Percentiles rank a stretch among this genome's conserved stretches.
Evolutionary conservation across 257 asterid genomes (phyloP).

Genomic region (Osmanthus fragrans): DNA sequence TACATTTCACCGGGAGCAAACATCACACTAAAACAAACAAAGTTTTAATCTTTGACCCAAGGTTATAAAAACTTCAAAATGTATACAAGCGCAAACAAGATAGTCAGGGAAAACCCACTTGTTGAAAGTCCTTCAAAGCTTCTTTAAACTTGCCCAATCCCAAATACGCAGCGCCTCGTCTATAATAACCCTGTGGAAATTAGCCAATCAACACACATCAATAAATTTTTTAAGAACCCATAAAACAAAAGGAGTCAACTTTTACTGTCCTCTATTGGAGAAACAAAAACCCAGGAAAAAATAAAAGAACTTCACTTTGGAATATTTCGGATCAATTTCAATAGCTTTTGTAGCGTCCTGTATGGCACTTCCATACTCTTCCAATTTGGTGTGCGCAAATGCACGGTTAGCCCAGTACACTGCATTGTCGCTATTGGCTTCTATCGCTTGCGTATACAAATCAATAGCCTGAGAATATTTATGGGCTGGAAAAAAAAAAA

Average conservation of each 20-base stretch:
- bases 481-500: slow-evolving; percentile 52
- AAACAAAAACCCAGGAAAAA: slow-evolving; percentile 2
- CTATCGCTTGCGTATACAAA: slow-evolving; percentile 90
- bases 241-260: neutral
- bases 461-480: slow-evolving; percentile 92
- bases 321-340: slow-evolving; percentile 84
- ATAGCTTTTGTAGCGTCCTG: slow-evolving; percentile 82
- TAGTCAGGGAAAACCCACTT: slow-evolving; percentile 39
- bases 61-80: slow-evolving; percentile 21
- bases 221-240: slow-evolving; percentile 4
- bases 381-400: slow-evolving; percentile 90
- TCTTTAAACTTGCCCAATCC: slow-evolving; percentile 97
- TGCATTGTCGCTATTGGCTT: slow-evolving; percentile 60
- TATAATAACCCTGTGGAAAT: slow-evolving; percentile 78
- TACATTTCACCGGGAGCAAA: slow-evolving; percentile 5
- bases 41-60: slow-evolving; percentile 16
- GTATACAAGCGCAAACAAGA: slow-evolving; percentile 7
- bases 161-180: slow-evolving; percentile 93
- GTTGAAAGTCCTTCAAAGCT: slow-evolving; percentile 93
- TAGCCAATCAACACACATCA: slow-evolving; percentile 10
- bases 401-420: slow-evolving; percentile 99
- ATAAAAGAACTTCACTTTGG: slow-evolving; percentile 54
- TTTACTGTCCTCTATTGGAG: neutral
- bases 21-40: neutral
- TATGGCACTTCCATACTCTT: slow-evolving; percentile 97